Conservation (phyloP, 306 rosid genomes). For the Cucurbita argyrosperma region DNA sequence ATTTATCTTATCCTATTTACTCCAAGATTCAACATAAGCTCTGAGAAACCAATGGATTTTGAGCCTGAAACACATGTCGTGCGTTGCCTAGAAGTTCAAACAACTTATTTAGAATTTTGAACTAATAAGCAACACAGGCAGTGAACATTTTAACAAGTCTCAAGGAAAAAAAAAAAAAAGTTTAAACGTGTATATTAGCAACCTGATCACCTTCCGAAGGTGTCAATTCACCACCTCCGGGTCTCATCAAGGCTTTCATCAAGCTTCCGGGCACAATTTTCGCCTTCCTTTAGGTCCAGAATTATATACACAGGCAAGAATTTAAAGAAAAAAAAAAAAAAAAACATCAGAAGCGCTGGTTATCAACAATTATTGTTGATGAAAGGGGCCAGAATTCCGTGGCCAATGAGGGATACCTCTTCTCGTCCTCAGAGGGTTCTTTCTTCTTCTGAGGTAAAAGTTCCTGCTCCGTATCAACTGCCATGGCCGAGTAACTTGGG, state of each 20-base stretch:
- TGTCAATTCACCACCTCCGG: conserved; percentile 67
- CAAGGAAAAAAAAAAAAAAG: neutral
- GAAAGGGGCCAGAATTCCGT: neutral
- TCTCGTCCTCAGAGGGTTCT: conserved; percentile 64
- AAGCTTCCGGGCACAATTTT: conserved; percentile 72
- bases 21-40: neutral
- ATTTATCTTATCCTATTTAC: neutral
- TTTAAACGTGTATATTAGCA: conserved; percentile 9
- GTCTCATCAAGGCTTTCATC: conserved; percentile 85
- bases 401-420: conserved; percentile 30
- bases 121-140: neutral
- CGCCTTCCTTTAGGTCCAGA: conserved; percentile 40
- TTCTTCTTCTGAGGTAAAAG: conserved; percentile 43
- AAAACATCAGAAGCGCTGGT: neutral
- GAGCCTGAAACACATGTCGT: neutral
- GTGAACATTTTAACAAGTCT: neutral
- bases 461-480: conserved; percentile 24
- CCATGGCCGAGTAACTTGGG: conserved; percentile 27
- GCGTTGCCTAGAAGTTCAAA: neutral
- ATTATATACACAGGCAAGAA: neutral
- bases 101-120: neutral
- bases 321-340: no score
- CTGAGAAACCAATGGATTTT: neutral
- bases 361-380: neutral
- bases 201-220: conserved; percentile 93